Percentiles rank a stretch among this genome's conserved stretches.
Conservation (phyloP, 2,329 filamentous ascomycete species). For the Conoideocrella luteorostrata region DNA sequence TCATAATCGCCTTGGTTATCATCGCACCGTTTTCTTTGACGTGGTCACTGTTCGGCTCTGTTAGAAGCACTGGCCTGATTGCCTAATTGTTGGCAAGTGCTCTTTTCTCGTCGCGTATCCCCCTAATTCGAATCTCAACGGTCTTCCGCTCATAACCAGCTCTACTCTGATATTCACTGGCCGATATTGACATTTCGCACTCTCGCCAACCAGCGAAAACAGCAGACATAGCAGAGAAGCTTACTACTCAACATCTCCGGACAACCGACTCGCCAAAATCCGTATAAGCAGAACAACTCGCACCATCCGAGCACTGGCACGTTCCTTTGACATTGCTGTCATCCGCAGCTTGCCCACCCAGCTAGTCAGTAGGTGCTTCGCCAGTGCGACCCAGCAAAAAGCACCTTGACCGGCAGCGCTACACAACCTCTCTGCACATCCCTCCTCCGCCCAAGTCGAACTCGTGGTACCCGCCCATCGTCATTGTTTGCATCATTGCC, state of each 20-base stretch:
- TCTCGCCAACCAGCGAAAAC: neutral
- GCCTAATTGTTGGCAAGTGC: neutral
- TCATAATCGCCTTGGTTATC: conserved; percentile 6
- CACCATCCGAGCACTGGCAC: neutral
- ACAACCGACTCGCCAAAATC: neutral
- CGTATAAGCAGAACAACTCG: neutral
- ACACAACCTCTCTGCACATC: neutral
- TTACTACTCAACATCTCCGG: no score
- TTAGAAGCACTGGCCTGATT: conserved; percentile 6
- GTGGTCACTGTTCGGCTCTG: conserved; percentile 4
- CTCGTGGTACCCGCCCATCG: conserved; percentile 5
- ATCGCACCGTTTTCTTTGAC: conserved; percentile 3
- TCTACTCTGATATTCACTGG: neutral
- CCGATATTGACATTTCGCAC: neutral
- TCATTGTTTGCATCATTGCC: conserved; percentile 10
- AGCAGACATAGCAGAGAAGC: neutral
- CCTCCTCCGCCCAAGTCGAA: conserved; percentile 2
- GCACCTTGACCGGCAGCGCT: neutral
- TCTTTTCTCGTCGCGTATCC: neutral
- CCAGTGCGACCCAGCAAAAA: neutral
- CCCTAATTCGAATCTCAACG: neutral
- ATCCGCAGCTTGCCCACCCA: neutral
- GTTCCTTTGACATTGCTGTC: neutral
- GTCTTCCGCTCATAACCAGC: neutral
- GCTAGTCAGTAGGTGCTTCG: neutral